These are phyloP conservation scores for Mucor mucedo DNA, from an alignment of 371 early-diverging fungal species.

Conservation along the genomic window DNA sequence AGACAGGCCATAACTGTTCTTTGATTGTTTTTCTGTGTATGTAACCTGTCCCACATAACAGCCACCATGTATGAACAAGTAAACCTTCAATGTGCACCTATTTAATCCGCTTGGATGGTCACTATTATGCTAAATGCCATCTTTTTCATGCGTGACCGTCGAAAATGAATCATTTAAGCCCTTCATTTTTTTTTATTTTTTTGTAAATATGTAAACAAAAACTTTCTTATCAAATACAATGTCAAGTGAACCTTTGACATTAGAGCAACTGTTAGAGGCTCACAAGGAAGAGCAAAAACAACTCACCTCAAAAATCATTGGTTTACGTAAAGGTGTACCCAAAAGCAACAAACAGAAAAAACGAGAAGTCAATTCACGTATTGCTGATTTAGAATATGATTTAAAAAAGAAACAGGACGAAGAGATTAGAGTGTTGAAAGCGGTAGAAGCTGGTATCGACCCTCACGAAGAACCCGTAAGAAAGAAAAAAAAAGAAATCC, in stretches of 20 bases:
- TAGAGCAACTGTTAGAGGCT: conserved; percentile 66
- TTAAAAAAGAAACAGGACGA: conserved; percentile 68
- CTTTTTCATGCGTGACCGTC: conserved; percentile 10
- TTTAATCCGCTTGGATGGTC: not conserved
- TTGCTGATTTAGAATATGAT: conserved; percentile 73
- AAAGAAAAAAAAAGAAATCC: no score
- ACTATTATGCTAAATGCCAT: not conserved
- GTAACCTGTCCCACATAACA: no score
- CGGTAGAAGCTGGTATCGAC: conserved; percentile 25
- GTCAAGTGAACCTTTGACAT: conserved; percentile 27
- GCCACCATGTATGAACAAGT: no score
- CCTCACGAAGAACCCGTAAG: conserved; percentile 29
- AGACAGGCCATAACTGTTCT: no score
- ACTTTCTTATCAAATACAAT: not conserved
- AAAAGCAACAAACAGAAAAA: conserved; percentile 88
- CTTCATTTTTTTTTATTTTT: no score
- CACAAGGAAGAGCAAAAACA: conserved; percentile 83
- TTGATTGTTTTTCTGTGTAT: no score
- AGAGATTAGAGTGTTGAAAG: conserved; percentile 58
- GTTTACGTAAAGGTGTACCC: conserved; percentile 76
- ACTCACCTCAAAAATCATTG: conserved; percentile 69
- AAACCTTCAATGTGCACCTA: not conserved
- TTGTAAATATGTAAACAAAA: not conserved
- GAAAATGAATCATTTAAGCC: not conserved
- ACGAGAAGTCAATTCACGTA: conserved; percentile 76